Evolutionary conservation across 2,329 filamentous ascomycete genomes (phyloP), one percentile per base, ranked within the genome.

Genomic region (Paraphoma sp.): DNA sequence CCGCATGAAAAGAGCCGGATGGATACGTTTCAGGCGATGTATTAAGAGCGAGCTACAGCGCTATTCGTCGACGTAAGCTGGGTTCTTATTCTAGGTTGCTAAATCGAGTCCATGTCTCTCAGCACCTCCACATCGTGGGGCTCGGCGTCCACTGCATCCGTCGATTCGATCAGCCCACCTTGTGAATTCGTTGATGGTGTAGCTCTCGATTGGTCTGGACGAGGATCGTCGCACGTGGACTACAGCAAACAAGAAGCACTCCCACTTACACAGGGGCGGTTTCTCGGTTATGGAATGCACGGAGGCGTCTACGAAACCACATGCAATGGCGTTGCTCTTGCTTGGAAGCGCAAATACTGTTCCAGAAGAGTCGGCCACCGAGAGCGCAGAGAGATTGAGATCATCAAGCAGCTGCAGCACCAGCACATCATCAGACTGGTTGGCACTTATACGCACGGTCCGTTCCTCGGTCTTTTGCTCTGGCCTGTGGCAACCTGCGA

Each of bases 401-500:
- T 67, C 17, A 44, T 70, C 10, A 55, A 51, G 1, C 17, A 38
- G 38, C 18, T 47, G 31, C 29, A 43, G 8, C 64, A 69, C 36
- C n/a, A 30, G 6, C 65, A 70, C 41, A 62, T 70, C 38, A 53
- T 66, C 29, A 31, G 54, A 18, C 45, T 70, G 6, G 56, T 64
- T 1, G 67, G 65, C 12, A 65, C 67, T 1, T 70, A 70, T 48
- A 66, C 61, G 2, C 58, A 69, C 31, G 45, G 44, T 5, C 45
- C 30, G 3, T 33, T 45, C 12, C 51, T 70, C 6, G 62, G 67
- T 1, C 23, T 70, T 10, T 48, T 69, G 2, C 48, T 70, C 3
- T 57, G 56, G n/a, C 67, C 65, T 10, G 65, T 69, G 6, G 67
- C 67, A 7, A 42, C 47, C 1, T 67, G 65, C 51, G 65, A 70